Evolutionary conservation across 164 flowering plant species (phyloP).

Genomic region (Akebia trifoliata): DNA sequence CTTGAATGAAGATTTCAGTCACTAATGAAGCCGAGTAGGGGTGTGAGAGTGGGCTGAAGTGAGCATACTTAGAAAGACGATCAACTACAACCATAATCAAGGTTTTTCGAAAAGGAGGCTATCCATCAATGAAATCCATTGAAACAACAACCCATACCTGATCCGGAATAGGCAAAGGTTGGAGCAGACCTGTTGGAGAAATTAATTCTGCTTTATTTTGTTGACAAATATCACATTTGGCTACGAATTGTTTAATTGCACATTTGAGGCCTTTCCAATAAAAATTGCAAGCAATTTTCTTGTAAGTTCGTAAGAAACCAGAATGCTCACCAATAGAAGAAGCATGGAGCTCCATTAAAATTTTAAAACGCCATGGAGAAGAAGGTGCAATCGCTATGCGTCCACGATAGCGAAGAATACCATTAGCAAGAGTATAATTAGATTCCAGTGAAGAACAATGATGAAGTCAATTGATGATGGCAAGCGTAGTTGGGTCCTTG

Average conservation of each 20-base stretch:
- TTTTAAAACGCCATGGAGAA: too few relatives aligned
- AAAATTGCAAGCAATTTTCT: neutral
- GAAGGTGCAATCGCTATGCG: too few relatives aligned
- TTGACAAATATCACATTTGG: neutral
- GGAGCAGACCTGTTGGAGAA: neutral
- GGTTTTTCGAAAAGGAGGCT: neutral
- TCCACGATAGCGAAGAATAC: too few relatives aligned
- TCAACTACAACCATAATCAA: constrained; percentile 1
- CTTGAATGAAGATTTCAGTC: neutral
- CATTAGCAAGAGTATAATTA: too few relatives aligned
- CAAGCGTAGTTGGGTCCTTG: too few relatives aligned
- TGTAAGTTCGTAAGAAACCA: neutral
- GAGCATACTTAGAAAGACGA: neutral
- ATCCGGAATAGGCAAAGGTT: neutral
- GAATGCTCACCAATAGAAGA: neutral
- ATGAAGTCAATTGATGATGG: too few relatives aligned
- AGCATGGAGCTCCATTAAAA: neutral
- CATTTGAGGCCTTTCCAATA: neutral
- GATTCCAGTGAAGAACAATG: too few relatives aligned
- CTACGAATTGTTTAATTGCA: neutral
- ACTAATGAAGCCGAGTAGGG: neutral
- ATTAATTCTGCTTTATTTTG: neutral
- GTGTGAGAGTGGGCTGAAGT: neutral
- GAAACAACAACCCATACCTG: neutral
- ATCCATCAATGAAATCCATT: constrained; percentile 3